Evolutionary conservation across 208 protist genomes (phyloP).

Genomic region (Crithidia acanthocephali): DNA sequence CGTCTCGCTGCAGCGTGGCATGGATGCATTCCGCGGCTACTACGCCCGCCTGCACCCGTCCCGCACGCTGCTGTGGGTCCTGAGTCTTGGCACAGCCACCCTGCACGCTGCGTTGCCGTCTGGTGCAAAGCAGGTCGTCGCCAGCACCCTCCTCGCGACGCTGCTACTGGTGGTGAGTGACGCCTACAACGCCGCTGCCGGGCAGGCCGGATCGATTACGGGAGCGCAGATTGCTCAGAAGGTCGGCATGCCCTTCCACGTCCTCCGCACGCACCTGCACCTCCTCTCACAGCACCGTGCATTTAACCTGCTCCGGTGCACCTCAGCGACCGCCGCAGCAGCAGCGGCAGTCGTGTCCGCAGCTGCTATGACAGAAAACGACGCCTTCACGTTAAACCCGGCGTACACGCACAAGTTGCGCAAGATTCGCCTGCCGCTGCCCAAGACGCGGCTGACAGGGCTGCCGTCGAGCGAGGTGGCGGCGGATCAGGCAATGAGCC

Average conservation of each 20-base stretch:
- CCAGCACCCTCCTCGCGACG: constrained; percentile 57
- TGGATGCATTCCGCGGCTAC: constrained; percentile 54
- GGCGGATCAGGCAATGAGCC: not conserved
- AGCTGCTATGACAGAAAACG: constrained; percentile 29
- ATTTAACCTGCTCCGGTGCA: constrained; percentile 26
- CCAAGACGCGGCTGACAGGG: constrained; percentile 24
- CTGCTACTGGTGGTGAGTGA: constrained; percentile 75
- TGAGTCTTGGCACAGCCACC: constrained; percentile 57
- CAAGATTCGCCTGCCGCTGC: constrained; percentile 57
- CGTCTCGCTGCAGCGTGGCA: constrained; percentile 39
- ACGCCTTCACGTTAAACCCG: constrained; percentile 59
- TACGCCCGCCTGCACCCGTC: constrained; percentile 62
- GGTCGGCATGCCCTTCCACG: constrained; percentile 31
- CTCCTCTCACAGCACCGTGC: constrained; percentile 36
- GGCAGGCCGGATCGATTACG: constrained; percentile 18
- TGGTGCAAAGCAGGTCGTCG: constrained; percentile 60
- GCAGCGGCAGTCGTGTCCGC: not conserved
- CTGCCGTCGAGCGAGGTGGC: constrained; percentile 17
- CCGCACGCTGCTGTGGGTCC: constrained; percentile 68
- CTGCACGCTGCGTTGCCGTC: constrained; percentile 56
- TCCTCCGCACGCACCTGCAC: constrained; percentile 29
- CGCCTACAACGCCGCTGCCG: constrained; percentile 19
- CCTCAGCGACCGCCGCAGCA: constrained; percentile 6
- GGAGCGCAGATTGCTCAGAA: constrained; percentile 21
- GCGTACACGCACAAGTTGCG: constrained; percentile 54